phyloP scores from a whole-genome alignment of 2,329 filamentous ascomycete genomes.

The Colletotrichum ledebouriae region DNA sequence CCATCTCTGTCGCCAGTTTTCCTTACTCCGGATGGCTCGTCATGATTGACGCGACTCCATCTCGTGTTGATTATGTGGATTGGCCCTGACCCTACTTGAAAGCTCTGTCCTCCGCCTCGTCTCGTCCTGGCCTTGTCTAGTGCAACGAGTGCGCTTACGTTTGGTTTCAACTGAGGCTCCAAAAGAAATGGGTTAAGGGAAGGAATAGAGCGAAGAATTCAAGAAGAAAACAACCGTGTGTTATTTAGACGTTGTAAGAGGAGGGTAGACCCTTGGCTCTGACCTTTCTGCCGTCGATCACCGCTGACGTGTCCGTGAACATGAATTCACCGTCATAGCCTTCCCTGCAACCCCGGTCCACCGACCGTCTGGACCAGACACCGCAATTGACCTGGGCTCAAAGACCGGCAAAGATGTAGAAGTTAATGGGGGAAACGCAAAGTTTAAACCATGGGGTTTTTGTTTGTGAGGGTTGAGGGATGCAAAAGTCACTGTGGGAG shows the following conservation, averaged over 20 bases:
- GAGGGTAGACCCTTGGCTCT: slow-evolving; percentile 14
- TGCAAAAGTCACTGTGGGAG: no score
- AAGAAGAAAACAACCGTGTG: slow-evolving; percentile 1
- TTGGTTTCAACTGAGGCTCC: slow-evolving; percentile 14
- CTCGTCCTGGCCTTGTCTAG: slow-evolving; percentile 26
- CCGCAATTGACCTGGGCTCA: no score
- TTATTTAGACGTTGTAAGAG: not conserved
- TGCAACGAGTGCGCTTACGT: not conserved
- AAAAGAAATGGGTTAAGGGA: not conserved
- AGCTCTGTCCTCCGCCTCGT: slow-evolving; percentile 35
- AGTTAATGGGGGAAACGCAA: no score
- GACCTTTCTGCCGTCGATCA: slow-evolving; percentile 9
- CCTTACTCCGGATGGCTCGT: slow-evolving; percentile 4
- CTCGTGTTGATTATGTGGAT: slow-evolving; percentile 20
- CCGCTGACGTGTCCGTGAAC: slow-evolving; percentile 26
- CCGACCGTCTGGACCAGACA: not conserved
- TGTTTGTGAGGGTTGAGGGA: no score
- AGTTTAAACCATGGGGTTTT: no score
- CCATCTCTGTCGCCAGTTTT: not conserved
- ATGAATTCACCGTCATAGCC: slow-evolving; percentile 1
- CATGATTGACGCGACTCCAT: slow-evolving; percentile 30
- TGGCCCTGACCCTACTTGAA: slow-evolving; percentile 6
- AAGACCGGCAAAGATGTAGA: no score
- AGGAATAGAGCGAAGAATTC: no score
- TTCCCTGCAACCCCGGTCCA: not conserved